Conservation (phyloP, 805 yeast species). For the Candida berthetii region DNA sequence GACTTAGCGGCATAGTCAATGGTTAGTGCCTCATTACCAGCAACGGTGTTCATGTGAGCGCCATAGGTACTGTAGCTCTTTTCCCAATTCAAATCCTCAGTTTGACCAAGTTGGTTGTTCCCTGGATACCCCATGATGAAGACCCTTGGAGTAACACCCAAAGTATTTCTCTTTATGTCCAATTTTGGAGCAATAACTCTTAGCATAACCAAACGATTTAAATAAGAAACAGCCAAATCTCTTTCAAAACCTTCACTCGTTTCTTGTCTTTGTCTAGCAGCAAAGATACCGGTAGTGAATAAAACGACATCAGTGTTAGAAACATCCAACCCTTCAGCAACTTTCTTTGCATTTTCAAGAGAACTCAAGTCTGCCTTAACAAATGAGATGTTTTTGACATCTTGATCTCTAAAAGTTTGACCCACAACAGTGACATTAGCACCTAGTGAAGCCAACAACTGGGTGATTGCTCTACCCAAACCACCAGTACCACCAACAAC, state of each 20-base stretch:
- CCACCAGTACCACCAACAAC: constrained; percentile 38
- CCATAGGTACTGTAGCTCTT: constrained; percentile 18
- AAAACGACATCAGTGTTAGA: constrained; percentile 21
- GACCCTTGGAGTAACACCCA: constrained; percentile 22
- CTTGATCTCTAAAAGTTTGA: constrained; percentile 25
- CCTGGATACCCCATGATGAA: constrained; percentile 37
- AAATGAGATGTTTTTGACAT: constrained; percentile 19
- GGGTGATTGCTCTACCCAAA: constrained; percentile 28
- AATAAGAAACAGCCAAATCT: constrained; percentile 31
- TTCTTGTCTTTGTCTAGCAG: constrained; percentile 22
- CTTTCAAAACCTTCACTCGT: constrained; percentile 31
- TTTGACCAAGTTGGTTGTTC: constrained; percentile 22
- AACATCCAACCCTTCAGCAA: constrained; percentile 18
- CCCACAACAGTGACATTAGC: constrained; percentile 30
- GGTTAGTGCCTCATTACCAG: constrained; percentile 34
- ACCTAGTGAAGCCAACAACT: constrained; percentile 19
- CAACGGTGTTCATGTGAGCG: constrained; percentile 36
- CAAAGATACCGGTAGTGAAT: constrained; percentile 36
- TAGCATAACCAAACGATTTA: constrained; percentile 27
- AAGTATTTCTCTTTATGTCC: neutral
- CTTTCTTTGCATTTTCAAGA: constrained; percentile 16
- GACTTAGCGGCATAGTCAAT: constrained; percentile 9
- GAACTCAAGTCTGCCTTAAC: constrained; percentile 27
- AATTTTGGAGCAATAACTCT: constrained; percentile 20
- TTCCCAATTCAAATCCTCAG: constrained; percentile 29